Conservation (phyloP, 306 rosid species). For the Casuarina equisetifolia region DNA sequence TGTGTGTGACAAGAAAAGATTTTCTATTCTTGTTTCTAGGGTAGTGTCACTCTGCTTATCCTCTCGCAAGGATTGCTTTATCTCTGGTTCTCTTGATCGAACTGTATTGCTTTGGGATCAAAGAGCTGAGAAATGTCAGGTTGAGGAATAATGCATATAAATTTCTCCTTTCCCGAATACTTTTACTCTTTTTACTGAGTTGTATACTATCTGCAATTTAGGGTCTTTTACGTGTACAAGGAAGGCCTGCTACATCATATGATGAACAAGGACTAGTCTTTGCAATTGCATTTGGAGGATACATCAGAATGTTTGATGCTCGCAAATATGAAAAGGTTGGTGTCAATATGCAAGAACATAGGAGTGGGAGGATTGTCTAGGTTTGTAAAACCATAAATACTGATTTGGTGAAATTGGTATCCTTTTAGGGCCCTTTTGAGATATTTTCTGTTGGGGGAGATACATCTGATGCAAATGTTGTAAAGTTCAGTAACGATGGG, state of each 20-base stretch:
- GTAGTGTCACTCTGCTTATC: slow-evolving; percentile 95
- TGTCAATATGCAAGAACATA: slow-evolving; percentile 17
- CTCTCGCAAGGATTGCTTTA: slow-evolving; percentile 79
- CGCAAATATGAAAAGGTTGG: slow-evolving; percentile 87
- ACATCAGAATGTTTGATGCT: slow-evolving; percentile 85
- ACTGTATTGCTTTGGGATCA: slow-evolving; percentile 97
- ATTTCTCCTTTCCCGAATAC: slow-evolving; percentile 17
- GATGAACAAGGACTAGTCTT: slow-evolving; percentile 94
- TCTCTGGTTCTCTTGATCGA: slow-evolving; percentile 92
- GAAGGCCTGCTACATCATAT: slow-evolving; percentile 90
- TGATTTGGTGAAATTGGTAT: slow-evolving; percentile 30
- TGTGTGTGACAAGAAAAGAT: slow-evolving; percentile 5
- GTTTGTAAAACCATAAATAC: slow-evolving; percentile 22
- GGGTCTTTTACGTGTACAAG: slow-evolving; percentile 94
- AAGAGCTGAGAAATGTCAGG: slow-evolving; percentile 94
- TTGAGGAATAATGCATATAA: slow-evolving; percentile 29
- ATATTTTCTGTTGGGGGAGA: slow-evolving; percentile 91
- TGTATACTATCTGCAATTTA: slow-evolving; percentile 16
- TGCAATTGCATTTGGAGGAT: slow-evolving; percentile 91
- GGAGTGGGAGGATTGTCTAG: not conserved
- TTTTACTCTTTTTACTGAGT: slow-evolving; percentile 8
- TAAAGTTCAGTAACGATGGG: slow-evolving; percentile 93
- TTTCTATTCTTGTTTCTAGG: slow-evolving; percentile 41
- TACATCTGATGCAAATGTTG: slow-evolving; percentile 87
- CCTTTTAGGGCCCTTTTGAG: slow-evolving; percentile 83